Evolutionary conservation across 345 rosid species (phyloP).

Genomic region (Euphorbia peplus): DNA sequence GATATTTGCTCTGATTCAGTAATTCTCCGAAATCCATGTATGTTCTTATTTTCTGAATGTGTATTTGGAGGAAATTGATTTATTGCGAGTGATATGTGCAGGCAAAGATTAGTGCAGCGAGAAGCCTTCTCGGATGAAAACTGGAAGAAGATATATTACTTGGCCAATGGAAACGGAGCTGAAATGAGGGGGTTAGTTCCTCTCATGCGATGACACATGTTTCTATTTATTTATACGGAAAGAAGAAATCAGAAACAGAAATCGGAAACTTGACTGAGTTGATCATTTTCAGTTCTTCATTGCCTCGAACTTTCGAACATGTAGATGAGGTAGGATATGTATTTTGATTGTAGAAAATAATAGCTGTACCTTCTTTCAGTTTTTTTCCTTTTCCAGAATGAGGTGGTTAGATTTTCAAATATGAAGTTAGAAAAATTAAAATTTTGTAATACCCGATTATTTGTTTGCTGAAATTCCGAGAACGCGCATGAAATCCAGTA

Average conservation of each 20-base stretch:
- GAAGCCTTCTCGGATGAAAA: slow-evolving; percentile 79
- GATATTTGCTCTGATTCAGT: no score
- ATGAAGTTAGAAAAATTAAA: no score
- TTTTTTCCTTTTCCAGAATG: no score
- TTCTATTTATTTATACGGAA: not conserved
- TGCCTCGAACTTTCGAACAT: not conserved
- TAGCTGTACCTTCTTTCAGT: no score
- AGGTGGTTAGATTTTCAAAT: no score
- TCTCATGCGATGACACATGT: slow-evolving; percentile 48
- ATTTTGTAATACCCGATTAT: no score
- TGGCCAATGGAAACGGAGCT: slow-evolving; percentile 85
- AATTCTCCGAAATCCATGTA: no score
- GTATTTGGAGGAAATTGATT: not conserved
- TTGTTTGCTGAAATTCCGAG: no score
- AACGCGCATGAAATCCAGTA: no score
- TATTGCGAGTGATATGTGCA: slow-evolving; percentile 25
- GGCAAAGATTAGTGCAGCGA: slow-evolving; percentile 76
- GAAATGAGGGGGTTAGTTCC: slow-evolving; percentile 82
- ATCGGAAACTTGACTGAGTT: not conserved
- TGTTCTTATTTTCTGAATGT: no score
- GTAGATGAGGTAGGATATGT: not conserved
- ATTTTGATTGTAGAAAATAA: not conserved
- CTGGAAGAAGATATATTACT: slow-evolving; percentile 76
- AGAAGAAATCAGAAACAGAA: not conserved
- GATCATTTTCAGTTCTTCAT: not conserved